These are phyloP conservation scores for Rubus idaeus DNA, from an alignment of 306 rosid species.

Conservation along the genomic window DNA sequence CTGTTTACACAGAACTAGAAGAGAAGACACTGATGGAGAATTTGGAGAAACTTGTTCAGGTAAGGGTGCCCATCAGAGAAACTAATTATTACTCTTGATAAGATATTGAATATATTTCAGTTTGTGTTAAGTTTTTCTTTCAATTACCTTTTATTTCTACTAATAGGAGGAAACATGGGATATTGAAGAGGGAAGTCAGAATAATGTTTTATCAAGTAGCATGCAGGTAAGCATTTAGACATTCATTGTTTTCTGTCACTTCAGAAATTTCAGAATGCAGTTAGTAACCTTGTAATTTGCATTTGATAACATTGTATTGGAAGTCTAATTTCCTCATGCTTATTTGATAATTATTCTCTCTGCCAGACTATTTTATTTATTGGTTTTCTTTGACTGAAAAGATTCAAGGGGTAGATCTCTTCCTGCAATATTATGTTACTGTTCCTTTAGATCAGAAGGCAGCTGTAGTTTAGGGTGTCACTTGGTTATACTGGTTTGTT, in stretches of 20 bases:
- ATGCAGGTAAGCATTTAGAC: conserved; percentile 70
- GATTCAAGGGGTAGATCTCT: not conserved
- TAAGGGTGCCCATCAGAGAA: conserved; percentile 23
- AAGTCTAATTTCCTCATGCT: not conserved
- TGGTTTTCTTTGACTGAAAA: not conserved
- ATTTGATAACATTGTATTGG: not conserved
- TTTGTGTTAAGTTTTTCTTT: conserved; percentile 12
- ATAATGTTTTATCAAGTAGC: conserved; percentile 91
- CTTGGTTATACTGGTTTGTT: not conserved
- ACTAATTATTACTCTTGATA: not conserved
- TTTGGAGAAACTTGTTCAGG: conserved; percentile 98
- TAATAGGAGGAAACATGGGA: conserved; percentile 98
- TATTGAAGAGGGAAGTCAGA: conserved; percentile 97
- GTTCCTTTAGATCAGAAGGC: not conserved
- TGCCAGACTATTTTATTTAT: not conserved
- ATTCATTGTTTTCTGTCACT: conserved; percentile 12
- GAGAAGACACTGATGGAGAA: conserved; percentile 97
- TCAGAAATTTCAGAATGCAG: not conserved
- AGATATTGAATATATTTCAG: conserved; percentile 9
- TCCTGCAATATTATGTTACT: not conserved
- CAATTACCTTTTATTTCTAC: conserved; percentile 19
- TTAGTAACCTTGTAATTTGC: not conserved
- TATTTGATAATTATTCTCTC: not conserved
- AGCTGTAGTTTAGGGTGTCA: not conserved
- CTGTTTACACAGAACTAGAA: conserved; percentile 84